Evolutionary conservation across 2,329 filamentous ascomycete species (phyloP).

Genomic region (Ascocoryne sarcoides): DNA sequence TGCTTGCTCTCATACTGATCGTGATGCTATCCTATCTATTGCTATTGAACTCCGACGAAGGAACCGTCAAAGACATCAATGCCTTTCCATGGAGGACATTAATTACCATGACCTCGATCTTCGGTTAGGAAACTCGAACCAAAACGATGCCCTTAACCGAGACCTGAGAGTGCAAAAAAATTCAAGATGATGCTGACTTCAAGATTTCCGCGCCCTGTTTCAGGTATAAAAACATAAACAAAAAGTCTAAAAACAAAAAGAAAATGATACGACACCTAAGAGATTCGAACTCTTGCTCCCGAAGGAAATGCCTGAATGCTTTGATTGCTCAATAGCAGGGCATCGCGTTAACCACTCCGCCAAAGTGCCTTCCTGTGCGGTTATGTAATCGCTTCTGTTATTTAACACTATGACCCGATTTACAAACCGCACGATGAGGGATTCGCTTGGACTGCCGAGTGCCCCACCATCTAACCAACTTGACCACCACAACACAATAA

Average conservation of each 20-base stretch:
- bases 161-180: background rate
- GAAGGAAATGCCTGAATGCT: slow-evolving; percentile 30
- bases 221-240: background rate
- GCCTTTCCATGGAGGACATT: too few relatives aligned
- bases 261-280: slow-evolving; percentile 27
- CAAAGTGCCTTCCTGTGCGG: slow-evolving; percentile 22
- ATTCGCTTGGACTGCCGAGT: too few relatives aligned
- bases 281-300: slow-evolving; percentile 36
- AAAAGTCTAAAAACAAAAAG: slow-evolving; percentile 3
- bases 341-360: slow-evolving; percentile 21
- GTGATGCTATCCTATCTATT: too few relatives aligned
- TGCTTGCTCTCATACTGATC: too few relatives aligned
- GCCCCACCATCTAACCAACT: too few relatives aligned
- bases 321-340: slow-evolving; percentile 15
- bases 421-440: too few relatives aligned
- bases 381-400: too few relatives aligned
- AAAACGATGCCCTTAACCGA: background rate
- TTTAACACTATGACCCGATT: too few relatives aligned
- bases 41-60: too few relatives aligned
- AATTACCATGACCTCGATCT: background rate
- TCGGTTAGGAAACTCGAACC: background rate
- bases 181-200: background rate
- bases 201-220: background rate
- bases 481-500: too few relatives aligned
- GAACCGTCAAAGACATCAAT: too few relatives aligned